These are phyloP conservation scores for Bryopsis sp. DNA, from an alignment of 139 green algal species.

Conservation along the genomic window DNA sequence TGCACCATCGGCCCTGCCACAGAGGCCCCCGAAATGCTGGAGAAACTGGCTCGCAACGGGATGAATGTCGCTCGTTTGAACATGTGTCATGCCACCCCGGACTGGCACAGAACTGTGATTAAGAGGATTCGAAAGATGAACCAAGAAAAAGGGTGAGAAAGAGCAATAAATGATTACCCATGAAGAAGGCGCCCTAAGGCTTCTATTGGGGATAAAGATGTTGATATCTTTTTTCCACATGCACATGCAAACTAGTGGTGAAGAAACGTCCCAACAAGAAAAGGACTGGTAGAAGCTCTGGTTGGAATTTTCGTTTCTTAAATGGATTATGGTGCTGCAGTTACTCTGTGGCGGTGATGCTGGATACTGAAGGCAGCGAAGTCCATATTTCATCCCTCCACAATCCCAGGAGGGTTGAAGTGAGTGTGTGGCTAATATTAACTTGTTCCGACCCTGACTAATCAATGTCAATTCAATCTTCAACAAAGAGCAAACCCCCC, in stretches of 20 bases:
- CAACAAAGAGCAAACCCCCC: too few species aligned
- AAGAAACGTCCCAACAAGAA: too few species aligned
- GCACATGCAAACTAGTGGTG: too few species aligned
- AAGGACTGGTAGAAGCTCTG: too few species aligned
- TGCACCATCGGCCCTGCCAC: conserved; percentile 62
- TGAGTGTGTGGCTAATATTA: conserved; percentile 9
- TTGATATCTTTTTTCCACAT: too few species aligned
- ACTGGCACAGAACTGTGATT: conserved; percentile 55
- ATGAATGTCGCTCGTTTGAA: conserved; percentile 66
- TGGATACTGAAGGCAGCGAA: conserved; percentile 79
- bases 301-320: background rate
- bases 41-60: conserved; percentile 41
- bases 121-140: conserved; percentile 55
- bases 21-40: conserved; percentile 38
- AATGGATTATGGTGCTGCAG: conserved; percentile 16
- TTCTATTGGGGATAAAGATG: too few species aligned
- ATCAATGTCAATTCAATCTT: too few species aligned
- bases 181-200: too few species aligned
- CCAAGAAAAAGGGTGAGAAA: conserved; percentile 49
- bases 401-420: conserved; percentile 45
- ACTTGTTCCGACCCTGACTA: too few species aligned
- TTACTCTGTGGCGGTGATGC: conserved; percentile 63
- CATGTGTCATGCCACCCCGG: conserved; percentile 50
- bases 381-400: conserved; percentile 59
- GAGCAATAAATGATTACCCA: too few species aligned